A percentile compares a stretch with the other conserved stretches of the same genome.
phyloP scores from a whole-genome alignment of 2,329 filamentous ascomycete species.

The Curvularia spicifera region DNA sequence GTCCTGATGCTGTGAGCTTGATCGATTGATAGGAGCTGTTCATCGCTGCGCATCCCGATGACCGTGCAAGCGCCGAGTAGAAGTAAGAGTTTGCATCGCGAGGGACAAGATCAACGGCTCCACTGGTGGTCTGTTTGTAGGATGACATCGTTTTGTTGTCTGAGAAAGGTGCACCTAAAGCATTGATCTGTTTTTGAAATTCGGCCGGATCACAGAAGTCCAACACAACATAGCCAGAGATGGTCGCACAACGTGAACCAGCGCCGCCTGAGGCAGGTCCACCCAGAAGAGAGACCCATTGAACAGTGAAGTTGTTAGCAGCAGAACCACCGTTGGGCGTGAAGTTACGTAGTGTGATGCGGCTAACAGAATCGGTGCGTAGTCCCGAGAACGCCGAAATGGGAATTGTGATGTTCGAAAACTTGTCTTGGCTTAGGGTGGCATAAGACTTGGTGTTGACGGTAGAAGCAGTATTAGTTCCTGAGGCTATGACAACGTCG shows the following conservation, averaged over 20 bases:
- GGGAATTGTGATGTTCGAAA: slow-evolving; percentile 15
- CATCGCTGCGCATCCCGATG: slow-evolving; percentile 6
- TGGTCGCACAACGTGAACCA: slow-evolving; percentile 4
- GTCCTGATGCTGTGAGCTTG: slow-evolving; percentile 8
- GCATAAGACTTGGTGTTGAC: slow-evolving; percentile 13
- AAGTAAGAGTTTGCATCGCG: slow-evolving; percentile 8
- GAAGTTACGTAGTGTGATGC: slow-evolving; percentile 16
- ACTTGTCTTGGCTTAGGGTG: slow-evolving; percentile 8
- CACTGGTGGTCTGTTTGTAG: slow-evolving; percentile 9
- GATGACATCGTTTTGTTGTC: slow-evolving; percentile 12
- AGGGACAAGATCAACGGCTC: slow-evolving; percentile 11
- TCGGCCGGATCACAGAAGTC: slow-evolving; percentile 13
- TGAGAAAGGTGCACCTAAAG: slow-evolving; percentile 7
- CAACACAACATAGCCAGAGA: slow-evolving; percentile 12
- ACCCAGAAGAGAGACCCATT: slow-evolving; percentile 14
- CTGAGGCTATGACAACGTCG: slow-evolving; percentile 10
- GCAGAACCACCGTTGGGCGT: slow-evolving; percentile 10
- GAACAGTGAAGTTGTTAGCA: slow-evolving; percentile 10
- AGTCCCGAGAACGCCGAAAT: slow-evolving; percentile 13
- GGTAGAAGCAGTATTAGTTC: slow-evolving; percentile 2
- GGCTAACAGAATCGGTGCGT: slow-evolving; percentile 4
- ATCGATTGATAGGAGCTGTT: slow-evolving; percentile 14
- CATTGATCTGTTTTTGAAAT: slow-evolving; percentile 13
- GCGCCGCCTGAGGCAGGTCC: neutral
- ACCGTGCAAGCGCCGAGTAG: slow-evolving; percentile 6